Evolutionary conservation across 805 yeast species (phyloP).

Genomic region (Pichia paraexigua): DNA sequence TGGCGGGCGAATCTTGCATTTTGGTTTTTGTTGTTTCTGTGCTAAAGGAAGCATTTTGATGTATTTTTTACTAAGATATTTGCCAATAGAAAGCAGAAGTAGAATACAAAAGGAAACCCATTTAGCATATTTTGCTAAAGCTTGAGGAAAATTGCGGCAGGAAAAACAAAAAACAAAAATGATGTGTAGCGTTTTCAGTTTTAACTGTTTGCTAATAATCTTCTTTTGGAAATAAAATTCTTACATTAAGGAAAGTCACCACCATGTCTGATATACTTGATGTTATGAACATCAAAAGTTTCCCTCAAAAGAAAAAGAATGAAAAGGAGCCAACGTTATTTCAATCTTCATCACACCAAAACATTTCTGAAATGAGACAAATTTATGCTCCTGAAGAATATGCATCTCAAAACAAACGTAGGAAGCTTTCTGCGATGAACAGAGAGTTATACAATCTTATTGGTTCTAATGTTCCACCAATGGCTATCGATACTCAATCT

Average conservation of each 20-base stretch:
- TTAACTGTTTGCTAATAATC: not conserved
- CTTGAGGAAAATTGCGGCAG: not conserved
- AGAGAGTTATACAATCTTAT: conserved; percentile 81
- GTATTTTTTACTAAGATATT: not conserved
- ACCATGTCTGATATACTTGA: conserved; percentile 57
- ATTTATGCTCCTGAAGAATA: conserved; percentile 18
- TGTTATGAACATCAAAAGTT: conserved; percentile 49
- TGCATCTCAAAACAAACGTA: conserved; percentile 24
- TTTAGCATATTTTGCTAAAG: too few relatives aligned
- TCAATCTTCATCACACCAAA: conserved; percentile 12
- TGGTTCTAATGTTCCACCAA: conserved; percentile 90
- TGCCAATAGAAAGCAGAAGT: not conserved
- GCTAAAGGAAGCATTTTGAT: conserved; percentile 2
- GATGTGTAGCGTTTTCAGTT: not conserved
- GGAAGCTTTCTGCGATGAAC: conserved; percentile 58
- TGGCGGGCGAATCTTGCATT: conserved; percentile 62
- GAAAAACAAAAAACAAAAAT: not conserved
- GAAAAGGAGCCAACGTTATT: conserved; percentile 30
- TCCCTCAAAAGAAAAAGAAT: conserved; percentile 25
- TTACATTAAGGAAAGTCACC: not conserved
- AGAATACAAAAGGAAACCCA: too few relatives aligned
- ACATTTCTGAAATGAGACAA: conserved; percentile 3
- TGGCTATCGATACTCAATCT: conserved; percentile 37
- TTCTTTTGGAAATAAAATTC: not conserved
- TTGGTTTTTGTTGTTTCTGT: conserved; percentile 22